Evolutionary conservation across 2,329 filamentous ascomycete genomes (phyloP), one percentile per base, ranked within the genome.

Genomic region (Plenodomus lindquistii): DNA sequence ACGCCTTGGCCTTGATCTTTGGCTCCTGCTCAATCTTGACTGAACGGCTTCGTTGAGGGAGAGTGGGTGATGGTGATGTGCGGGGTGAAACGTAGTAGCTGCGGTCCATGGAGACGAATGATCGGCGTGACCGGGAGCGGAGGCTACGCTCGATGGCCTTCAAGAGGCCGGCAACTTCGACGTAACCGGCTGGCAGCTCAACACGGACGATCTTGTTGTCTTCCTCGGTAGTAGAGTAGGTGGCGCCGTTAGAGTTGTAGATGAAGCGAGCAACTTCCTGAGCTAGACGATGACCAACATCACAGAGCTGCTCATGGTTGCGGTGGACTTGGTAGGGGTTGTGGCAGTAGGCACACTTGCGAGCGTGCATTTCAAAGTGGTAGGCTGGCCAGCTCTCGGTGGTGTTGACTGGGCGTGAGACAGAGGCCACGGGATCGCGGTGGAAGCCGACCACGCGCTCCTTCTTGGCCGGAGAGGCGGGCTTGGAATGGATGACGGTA

Each of bases 281-380:
- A 20, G 75, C 75, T n/a, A 79, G 66, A 31, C 62, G 57, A 54
- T 75, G 73, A 40, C 77, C 77, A 18, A 59, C 57, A 16, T 73
- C 68, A 57, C 77, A 79, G 16, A 79, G 73, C 48, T 71, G 69
- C 17, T 67, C 60, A 54, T 69, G 70, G 48, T 61, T 52, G 34
- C 64, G 68, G 68, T 74, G 69, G 47, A 74, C 73, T 27, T 74
- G 66, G 52, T 75, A 74, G 2, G 77, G 75, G 55, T 76, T 65
- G 57, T 67, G 63, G 72, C 77, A 80, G 49, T 70, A 65, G 37
- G 55, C 61, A 63, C 77, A 80, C 51, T 69, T 70, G 41, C 70
- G 69, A 29, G 75, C 75, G 63, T 80, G 77, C 49, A 64, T 68
- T 58, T 79, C 77, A 49, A 77, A 79, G 68, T 77, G 64, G 66